phyloP scores from a whole-genome alignment of 441 rosid species.

The Viola pubescens region DNA sequence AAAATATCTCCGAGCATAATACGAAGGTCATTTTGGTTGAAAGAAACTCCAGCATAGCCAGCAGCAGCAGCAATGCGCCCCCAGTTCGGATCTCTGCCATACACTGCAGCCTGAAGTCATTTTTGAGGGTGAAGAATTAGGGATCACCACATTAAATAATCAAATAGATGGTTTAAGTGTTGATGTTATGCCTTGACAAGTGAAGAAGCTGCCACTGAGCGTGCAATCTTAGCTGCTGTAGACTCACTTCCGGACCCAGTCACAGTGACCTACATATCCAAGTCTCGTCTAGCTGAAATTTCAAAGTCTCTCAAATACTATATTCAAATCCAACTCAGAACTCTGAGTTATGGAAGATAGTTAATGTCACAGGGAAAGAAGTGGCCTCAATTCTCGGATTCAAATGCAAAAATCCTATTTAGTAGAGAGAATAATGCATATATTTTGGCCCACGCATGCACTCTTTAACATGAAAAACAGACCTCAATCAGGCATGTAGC shows the following conservation, averaged over 20 bases:
- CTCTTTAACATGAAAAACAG: slow-evolving; percentile 11
- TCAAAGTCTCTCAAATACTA: neutral
- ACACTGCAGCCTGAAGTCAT: slow-evolving; percentile 71
- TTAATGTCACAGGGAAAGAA: neutral
- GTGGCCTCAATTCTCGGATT: neutral
- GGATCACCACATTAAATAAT: slow-evolving; percentile 14
- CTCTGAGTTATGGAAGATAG: neutral
- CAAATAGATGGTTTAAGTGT: slow-evolving; percentile 10
- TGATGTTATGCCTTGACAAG: slow-evolving; percentile 63
- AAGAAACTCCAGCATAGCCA: slow-evolving; percentile 74
- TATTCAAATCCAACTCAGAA: neutral
- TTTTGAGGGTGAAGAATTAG: slow-evolving; percentile 19
- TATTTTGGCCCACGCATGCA: too few relatives aligned
- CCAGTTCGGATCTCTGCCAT: slow-evolving; percentile 97
- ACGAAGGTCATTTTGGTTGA: slow-evolving; percentile 46
- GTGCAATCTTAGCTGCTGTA: slow-evolving; percentile 84
- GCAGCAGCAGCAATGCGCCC: slow-evolving; percentile 97
- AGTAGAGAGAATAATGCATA: neutral
- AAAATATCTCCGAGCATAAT: slow-evolving; percentile 73
- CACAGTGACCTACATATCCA: slow-evolving; percentile 50
- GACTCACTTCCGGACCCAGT: slow-evolving; percentile 54
- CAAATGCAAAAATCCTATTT: neutral
- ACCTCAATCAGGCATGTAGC: slow-evolving; percentile 98
- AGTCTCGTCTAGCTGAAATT: slow-evolving; percentile 14
- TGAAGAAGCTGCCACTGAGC: slow-evolving; percentile 88